A percentile compares a stretch with the other conserved stretches of the same genome.
Conservation (phyloP, 805 yeast genomes). For the Jamesozyma lodderae region DNA sequence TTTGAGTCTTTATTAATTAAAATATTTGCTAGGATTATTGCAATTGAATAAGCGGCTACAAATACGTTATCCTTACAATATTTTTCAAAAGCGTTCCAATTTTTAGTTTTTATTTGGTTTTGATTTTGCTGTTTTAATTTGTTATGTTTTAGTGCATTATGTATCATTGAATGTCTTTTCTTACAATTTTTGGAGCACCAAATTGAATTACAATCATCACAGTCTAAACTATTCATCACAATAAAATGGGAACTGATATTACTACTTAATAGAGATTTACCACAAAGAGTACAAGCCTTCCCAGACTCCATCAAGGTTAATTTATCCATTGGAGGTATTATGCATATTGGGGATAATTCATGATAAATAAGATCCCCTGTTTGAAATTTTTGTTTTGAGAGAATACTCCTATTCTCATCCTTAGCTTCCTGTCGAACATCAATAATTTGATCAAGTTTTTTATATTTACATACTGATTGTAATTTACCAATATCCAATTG, state of each 20-base stretch:
- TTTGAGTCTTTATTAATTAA: constrained; percentile 29
- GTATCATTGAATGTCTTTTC: constrained; percentile 39
- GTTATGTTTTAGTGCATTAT: constrained; percentile 50
- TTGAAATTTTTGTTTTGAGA: constrained; percentile 38
- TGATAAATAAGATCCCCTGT: constrained; percentile 51
- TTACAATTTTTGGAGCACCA: constrained; percentile 69
- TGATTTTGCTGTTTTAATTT: constrained; percentile 27
- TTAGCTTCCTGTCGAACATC: background rate
- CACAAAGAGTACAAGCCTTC: constrained; percentile 67
- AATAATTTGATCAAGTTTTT: background rate
- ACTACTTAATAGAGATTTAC: constrained; percentile 35
- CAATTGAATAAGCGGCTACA: constrained; percentile 60
- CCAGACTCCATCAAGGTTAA: constrained; percentile 49
- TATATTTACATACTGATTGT: background rate
- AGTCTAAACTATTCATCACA: constrained; percentile 45
- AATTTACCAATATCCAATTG: background rate
- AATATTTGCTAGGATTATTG: constrained; percentile 42
- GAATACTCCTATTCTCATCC: constrained; percentile 30
- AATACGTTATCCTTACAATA: constrained; percentile 58
- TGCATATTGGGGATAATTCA: constrained; percentile 48
- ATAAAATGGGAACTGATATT: constrained; percentile 25
- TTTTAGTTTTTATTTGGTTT: constrained; percentile 33
- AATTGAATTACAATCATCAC: constrained; percentile 52
- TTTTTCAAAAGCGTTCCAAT: constrained; percentile 49
- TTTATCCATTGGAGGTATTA: constrained; percentile 61